Evolutionary conservation across 2,329 filamentous ascomycete species (phyloP).

Genomic region (Neocucurbitaria cava): DNA sequence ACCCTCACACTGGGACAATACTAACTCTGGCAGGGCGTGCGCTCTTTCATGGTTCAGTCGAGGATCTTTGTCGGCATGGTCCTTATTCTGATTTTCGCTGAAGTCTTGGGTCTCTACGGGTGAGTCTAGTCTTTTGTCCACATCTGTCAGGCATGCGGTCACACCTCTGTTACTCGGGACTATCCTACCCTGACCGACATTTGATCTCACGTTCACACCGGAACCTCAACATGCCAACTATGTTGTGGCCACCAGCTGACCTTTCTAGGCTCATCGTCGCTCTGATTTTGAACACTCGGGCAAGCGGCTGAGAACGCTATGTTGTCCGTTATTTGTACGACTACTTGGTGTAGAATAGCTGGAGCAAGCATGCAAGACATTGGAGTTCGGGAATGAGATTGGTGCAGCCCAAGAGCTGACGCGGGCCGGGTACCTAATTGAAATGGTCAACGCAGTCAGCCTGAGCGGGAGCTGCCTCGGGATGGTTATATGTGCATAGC

Average conservation of each 20-base stretch:
- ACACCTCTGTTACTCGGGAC: neutral
- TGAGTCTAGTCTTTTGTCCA: constrained; percentile 55
- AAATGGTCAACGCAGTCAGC: constrained; percentile 3
- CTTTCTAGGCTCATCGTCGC: constrained; percentile 80
- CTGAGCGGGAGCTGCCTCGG: neutral
- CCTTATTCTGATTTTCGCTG: constrained; percentile 96
- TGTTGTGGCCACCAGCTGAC: constrained; percentile 14
- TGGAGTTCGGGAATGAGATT: constrained; percentile 25
- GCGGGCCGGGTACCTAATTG: constrained; percentile 16
- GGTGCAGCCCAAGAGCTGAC: neutral
- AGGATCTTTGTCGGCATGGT: constrained; percentile 99
- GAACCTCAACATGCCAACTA: neutral
- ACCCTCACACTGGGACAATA: neutral
- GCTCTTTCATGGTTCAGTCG: constrained; percentile 95
- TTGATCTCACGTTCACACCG: neutral
- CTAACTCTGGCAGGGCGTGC: constrained; percentile 67
- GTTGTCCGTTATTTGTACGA: constrained; percentile 33
- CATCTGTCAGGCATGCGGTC: neutral
- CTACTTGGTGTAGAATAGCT: constrained; percentile 32
- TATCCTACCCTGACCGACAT: neutral
- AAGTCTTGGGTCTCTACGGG: constrained; percentile 97
- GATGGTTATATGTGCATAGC: constrained; percentile 12
- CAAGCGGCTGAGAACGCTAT: constrained; percentile 58
- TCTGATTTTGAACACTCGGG: constrained; percentile 90
- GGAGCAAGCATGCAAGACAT: constrained; percentile 28